Evolutionary conservation across 192 early-diverging fungal genomes (phyloP).

Genomic region (Entomortierella chlamydospora): DNA sequence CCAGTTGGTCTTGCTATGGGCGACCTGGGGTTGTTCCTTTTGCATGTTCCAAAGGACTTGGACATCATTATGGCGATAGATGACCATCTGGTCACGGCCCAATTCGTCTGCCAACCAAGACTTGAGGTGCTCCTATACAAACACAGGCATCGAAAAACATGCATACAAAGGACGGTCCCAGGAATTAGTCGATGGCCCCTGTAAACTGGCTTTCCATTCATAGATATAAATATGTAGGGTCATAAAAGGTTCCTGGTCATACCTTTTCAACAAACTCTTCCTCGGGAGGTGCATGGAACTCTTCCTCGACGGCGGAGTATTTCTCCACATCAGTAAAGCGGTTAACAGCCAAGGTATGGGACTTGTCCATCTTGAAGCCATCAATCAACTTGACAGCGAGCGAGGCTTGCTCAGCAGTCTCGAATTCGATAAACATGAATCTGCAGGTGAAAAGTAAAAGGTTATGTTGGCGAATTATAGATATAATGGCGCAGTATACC

Average conservation of each 20-base stretch:
- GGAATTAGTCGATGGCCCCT: no score
- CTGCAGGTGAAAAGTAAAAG: constrained; percentile 57
- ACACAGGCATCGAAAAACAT: background rate
- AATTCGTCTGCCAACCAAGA: constrained; percentile 89
- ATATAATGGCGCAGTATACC: background rate
- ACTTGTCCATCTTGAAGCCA: constrained; percentile 84
- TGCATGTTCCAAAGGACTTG: constrained; percentile 93
- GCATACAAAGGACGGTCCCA: no score
- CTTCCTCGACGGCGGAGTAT: constrained; percentile 79
- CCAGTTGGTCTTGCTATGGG: constrained; percentile 83
- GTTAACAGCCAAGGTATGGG: constrained; percentile 85
- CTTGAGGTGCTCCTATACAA: constrained; percentile 79
- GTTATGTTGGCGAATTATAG: background rate
- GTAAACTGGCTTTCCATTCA: no score
- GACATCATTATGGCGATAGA: constrained; percentile 88
- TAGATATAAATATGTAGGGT: no score
- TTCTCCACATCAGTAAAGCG: constrained; percentile 93
- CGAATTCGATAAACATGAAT: constrained; percentile 95
- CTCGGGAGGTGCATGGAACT: constrained; percentile 79
- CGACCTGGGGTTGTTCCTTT: constrained; percentile 82
- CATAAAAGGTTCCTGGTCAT: background rate
- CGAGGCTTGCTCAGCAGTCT: constrained; percentile 84
- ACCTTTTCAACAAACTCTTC: constrained; percentile 76
- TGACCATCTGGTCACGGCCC: constrained; percentile 92
- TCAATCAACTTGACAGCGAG: constrained; percentile 81